A percentile compares a stretch with the other conserved stretches of the same genome.
Conservation (phyloP, 1,284 basidiomycete genomes). For the Cystobasidium pallidum region DNA sequence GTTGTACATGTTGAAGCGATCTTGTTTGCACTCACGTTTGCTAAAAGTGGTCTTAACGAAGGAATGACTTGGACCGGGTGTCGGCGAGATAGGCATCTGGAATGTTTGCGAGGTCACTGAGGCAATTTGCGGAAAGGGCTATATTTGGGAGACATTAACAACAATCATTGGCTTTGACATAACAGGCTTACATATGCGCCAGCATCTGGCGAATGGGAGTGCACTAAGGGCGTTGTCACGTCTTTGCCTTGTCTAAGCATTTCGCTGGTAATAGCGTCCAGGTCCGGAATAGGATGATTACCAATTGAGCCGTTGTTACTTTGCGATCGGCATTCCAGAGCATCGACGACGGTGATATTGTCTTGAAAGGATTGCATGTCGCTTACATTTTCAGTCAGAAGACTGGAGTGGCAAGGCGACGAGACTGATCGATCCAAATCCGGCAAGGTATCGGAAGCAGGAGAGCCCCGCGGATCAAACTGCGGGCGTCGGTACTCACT, state of each 20-base stretch:
- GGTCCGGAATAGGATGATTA: constrained; percentile 11
- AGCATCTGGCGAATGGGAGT: neutral
- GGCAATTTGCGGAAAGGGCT: constrained; percentile 2
- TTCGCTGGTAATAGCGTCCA: constrained; percentile 38
- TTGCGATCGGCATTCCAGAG: constrained; percentile 17
- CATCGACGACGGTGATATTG: constrained; percentile 20
- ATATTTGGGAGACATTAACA: neutral
- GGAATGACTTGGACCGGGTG: constrained; percentile 61
- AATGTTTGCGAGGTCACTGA: neutral
- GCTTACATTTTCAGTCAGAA: constrained; percentile 13
- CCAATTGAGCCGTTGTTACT: neutral
- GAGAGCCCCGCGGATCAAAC: constrained; percentile 11
- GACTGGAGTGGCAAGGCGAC: constrained; percentile 31
- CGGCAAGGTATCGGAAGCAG: constrained; percentile 29
- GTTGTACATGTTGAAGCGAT: too few species aligned
- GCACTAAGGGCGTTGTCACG: constrained; percentile 14
- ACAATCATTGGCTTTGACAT: too few species aligned
- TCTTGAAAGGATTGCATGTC: neutral
- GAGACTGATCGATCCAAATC: constrained; percentile 38
- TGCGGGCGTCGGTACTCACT: constrained; percentile 61
- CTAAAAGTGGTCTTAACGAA: constrained; percentile 91
- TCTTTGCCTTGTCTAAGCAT: constrained; percentile 36
- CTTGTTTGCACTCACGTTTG: constrained; percentile 75
- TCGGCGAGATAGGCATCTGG: constrained; percentile 1
- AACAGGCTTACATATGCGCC: constrained; percentile 33